Base-by-base conservation (phyloP, 1,284 basidiomycete species). In the Anthracocystis walkeri region DNA sequence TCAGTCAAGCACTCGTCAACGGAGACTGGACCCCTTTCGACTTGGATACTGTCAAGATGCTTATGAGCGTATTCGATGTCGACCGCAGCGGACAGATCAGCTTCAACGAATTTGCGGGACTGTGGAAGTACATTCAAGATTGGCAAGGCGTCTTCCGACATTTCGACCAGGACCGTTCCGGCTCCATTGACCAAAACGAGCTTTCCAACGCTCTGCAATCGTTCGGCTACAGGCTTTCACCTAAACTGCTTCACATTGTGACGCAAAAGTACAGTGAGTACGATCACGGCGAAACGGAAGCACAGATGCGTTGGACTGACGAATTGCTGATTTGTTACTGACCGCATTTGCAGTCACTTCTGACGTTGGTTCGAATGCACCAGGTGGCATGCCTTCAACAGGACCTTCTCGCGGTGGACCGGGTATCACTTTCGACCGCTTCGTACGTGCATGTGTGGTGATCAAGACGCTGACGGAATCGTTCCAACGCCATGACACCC, bases 11-110 rank as follows among this genome's bases (percentile, higher is more conserved):
- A 8, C 74, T 82, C 2, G 78, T 82, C 41, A 82, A 82, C 48
- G 81, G 79, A 40, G 81, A 82, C 64, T 81, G 79, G 78, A 72
- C 78, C 0, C 71, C 76, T 0, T 82, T 82, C 46, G 78, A 80
- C 29, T 44, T 72, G 35, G 77, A 79, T 41, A 81, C 79, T 6
- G 80, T 82, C 62, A 80, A 81, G 62, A 78, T 82, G 80, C 79
- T 82, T 18, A 78, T 82, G 78, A 64, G 58, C 53, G 77, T 82
- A 31, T 81, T 81, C 42, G 81, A 82, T 57, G 72, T 76, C 11
- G 79, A 81, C 46, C 75, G 79, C 29, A 62, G 59, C 46, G 80
- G 80, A 6, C 74, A 73, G 42, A 78, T 82, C 67, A 78, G 76
- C 61, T 82, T 81, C 72, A 79, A 80, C 60, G 80, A 81, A 52